Conservation (phyloP, 345 rosid species). For the Acer campestre region DNA sequence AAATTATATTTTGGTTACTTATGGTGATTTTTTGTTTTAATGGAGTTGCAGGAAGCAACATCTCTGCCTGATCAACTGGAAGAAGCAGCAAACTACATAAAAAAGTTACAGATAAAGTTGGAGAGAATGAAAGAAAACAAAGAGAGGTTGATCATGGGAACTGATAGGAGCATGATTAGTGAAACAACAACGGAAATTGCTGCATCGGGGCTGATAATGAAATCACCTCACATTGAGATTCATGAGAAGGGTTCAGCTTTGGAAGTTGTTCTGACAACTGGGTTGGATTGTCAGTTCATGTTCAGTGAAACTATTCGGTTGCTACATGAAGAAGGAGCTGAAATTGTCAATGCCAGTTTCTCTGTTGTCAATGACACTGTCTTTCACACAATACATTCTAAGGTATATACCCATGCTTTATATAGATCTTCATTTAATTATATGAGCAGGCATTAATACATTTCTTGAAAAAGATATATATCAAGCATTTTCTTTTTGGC, state of each 20-base stretch:
- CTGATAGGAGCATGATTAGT: background rate
- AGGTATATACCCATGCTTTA: constrained; percentile 21
- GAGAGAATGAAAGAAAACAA: constrained; percentile 59
- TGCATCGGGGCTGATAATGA: background rate
- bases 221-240: constrained; percentile 38
- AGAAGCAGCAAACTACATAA: constrained; percentile 59
- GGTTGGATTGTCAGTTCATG: constrained; percentile 34
- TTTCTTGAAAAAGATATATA: background rate
- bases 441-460: too few species aligned
- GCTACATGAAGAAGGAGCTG: constrained; percentile 52
- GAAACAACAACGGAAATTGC: background rate
- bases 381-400: constrained; percentile 44
- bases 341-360: constrained; percentile 42
- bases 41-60: constrained; percentile 36
- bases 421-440: background rate
- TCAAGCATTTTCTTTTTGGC: background rate
- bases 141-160: constrained; percentile 31
- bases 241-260: constrained; percentile 39
- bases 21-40: background rate
- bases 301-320: constrained; percentile 44
- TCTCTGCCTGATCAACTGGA: constrained; percentile 60
- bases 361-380: constrained; percentile 37
- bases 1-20: too few species aligned
- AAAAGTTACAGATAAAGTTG: constrained; percentile 50
- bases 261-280: constrained; percentile 45